Evolutionary conservation across 192 early-diverging fungal species (phyloP).

Genomic region (Backusella parvicylindrica): DNA sequence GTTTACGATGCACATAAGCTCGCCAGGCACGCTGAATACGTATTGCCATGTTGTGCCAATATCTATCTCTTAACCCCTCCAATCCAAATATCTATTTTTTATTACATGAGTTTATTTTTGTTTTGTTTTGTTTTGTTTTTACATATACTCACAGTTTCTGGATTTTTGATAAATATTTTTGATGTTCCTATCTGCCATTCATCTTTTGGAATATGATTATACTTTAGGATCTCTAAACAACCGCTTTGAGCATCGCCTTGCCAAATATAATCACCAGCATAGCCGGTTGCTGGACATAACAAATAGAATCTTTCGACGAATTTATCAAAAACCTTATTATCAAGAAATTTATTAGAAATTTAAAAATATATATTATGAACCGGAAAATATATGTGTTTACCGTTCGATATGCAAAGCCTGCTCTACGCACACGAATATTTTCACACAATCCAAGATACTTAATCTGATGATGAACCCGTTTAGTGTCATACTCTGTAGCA

Average conservation of each 20-base stretch:
- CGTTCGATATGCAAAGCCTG: slow-evolving; percentile 86
- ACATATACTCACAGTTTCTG: slow-evolving; percentile 63
- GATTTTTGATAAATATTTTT: slow-evolving; percentile 93
- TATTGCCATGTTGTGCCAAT: slow-evolving; percentile 92
- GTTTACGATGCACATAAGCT: slow-evolving; percentile 60
- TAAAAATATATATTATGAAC: background rate
- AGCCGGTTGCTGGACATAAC: slow-evolving; percentile 66
- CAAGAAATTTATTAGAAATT: background rate
- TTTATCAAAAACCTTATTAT: slow-evolving; percentile 22
- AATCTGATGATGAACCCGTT: slow-evolving; percentile 90
- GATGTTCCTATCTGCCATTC: slow-evolving; percentile 94
- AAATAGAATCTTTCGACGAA: slow-evolving; percentile 69
- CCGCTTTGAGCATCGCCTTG: slow-evolving; percentile 69
- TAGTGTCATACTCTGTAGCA: slow-evolving; percentile 81
- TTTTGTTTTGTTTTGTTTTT: background rate
- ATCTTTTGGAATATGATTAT: slow-evolving; percentile 70
- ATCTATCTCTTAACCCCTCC: slow-evolving; percentile 87
- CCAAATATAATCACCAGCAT: slow-evolving; percentile 83
- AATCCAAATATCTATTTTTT: slow-evolving; percentile 65
- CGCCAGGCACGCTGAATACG: slow-evolving; percentile 89
- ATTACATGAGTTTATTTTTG: background rate
- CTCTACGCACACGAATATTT: slow-evolving; percentile 91
- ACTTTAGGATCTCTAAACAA: slow-evolving; percentile 76
- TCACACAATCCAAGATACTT: slow-evolving; percentile 95
- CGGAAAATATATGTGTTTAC: background rate